phyloP scores from a whole-genome alignment of 441 rosid species.

The Populus hybrid region DNA sequence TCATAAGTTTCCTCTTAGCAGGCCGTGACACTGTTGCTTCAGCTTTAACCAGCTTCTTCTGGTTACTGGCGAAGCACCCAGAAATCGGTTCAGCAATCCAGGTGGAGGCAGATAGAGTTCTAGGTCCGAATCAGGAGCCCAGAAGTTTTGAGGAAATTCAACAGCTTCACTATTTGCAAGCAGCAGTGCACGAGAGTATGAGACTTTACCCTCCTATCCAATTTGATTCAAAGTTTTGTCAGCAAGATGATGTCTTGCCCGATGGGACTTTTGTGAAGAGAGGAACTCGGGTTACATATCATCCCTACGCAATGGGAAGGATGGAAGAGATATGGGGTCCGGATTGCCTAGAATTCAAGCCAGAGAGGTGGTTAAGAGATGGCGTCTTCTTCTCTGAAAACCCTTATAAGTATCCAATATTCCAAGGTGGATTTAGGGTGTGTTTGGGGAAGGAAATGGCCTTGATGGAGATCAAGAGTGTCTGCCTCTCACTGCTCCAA shows the following conservation, averaged over 20 bases:
- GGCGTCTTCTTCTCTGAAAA: constrained; percentile 29
- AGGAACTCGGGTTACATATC: constrained; percentile 27
- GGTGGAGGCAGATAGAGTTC: constrained; percentile 36
- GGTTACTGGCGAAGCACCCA: constrained; percentile 23
- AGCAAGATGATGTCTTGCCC: constrained; percentile 33
- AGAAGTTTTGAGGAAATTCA: constrained; percentile 5
- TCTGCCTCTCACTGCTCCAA: constrained; percentile 37
- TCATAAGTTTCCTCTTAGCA: constrained; percentile 31
- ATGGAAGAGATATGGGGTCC: constrained; percentile 38
- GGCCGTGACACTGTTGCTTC: constrained; percentile 38
- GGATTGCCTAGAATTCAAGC: constrained; percentile 43
- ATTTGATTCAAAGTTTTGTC: constrained; percentile 25
- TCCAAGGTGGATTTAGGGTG: constrained; percentile 36
- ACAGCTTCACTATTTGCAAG: constrained; percentile 31
- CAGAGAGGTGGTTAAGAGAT: constrained; percentile 39
- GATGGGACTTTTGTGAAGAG: constrained; percentile 29
- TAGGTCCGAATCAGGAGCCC: constrained; percentile 24
- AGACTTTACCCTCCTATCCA: constrained; percentile 40
- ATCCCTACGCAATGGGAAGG: constrained; percentile 38
- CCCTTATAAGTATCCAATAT: constrained; percentile 30
- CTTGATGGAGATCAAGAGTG: constrained; percentile 30
- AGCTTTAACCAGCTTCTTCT: constrained; percentile 33
- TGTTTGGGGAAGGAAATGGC: constrained; percentile 44
- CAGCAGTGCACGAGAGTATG: constrained; percentile 32
- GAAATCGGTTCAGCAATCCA: constrained; percentile 6